phyloP scores from a whole-genome alignment of 352 stramenopile genomes.

The Phytophthora hybrid region DNA sequence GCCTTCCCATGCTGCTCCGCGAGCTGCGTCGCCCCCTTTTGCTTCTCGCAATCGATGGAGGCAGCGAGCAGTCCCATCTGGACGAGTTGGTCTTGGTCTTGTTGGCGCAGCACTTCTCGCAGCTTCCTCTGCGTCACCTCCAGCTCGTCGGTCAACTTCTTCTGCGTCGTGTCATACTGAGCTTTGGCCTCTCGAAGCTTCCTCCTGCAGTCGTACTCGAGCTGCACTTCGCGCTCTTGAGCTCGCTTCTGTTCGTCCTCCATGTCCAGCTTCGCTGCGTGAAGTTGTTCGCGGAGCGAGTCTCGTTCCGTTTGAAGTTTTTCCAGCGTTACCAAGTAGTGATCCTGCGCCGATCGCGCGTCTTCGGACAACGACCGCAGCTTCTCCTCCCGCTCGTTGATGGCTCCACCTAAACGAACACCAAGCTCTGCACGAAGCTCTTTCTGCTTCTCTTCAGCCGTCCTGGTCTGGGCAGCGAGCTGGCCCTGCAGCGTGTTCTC shows the following conservation, averaged over 20 bases:
- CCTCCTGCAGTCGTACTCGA: constrained; percentile 36
- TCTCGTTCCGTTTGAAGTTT: constrained; percentile 59
- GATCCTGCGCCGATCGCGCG: constrained; percentile 57
- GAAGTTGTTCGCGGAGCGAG: constrained; percentile 40
- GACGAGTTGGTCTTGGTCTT: constrained; percentile 72
- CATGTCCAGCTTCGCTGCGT: constrained; percentile 37
- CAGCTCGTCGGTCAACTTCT: constrained; percentile 42
- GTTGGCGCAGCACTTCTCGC: constrained; percentile 61
- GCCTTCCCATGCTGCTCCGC: constrained; percentile 59
- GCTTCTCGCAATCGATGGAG: constrained; percentile 58
- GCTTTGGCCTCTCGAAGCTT: constrained; percentile 26
- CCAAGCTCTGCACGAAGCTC: constrained; percentile 47
- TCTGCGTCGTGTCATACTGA: constrained; percentile 22
- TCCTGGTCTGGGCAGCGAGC: constrained; percentile 21
- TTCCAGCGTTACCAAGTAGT: constrained; percentile 63
- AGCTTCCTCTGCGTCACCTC: constrained; percentile 49
- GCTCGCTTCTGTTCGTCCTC: constrained; percentile 49
- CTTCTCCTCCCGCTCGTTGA: constrained; percentile 42
- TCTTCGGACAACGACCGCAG: constrained; percentile 47
- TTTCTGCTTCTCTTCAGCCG: constrained; percentile 39
- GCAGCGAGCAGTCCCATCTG: constrained; percentile 62
- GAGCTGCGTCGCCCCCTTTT: constrained; percentile 45
- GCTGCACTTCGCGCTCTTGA: constrained; percentile 44
- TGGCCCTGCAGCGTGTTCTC: constrained; percentile 47
- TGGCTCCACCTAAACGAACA: constrained; percentile 27